Conservation (phyloP, 2,329 filamentous ascomycete genomes). For the Pseudogymnoascus sp. region DNA sequence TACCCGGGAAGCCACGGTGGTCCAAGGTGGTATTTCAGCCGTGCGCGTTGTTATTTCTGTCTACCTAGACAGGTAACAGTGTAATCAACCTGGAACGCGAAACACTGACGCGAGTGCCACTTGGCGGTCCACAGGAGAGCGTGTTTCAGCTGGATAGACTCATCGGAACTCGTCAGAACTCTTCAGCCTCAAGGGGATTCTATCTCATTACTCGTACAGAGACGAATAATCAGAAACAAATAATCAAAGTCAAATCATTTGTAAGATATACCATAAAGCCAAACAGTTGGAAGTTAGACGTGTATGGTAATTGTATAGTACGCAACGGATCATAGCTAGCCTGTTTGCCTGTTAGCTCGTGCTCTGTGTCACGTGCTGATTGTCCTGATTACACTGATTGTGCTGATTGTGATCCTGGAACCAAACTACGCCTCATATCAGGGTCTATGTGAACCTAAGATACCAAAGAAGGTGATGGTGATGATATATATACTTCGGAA, state of each 20-base stretch:
- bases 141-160: neutral
- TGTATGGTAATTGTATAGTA: neutral
- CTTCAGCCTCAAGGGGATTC: neutral
- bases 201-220: neutral
- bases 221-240: neutral
- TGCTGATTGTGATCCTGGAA: neutral
- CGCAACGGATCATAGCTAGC: neutral
- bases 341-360: neutral
- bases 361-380: neutral
- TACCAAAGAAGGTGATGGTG: neutral
- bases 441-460: neutral
- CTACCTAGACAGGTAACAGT: neutral
- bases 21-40: neutral
- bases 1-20: slow-evolving; percentile 1
- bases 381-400: neutral
- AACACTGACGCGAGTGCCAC: slow-evolving; percentile 2
- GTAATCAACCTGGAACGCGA: neutral
- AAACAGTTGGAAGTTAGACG: neutral
- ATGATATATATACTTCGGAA: neutral
- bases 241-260: neutral
- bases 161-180: neutral
- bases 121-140: neutral
- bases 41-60: neutral
- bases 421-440: neutral
- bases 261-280: neutral